Evolutionary conservation across 768 basidiomycete species (phyloP).

Genomic region (Symmetrospora coprosmae): DNA sequence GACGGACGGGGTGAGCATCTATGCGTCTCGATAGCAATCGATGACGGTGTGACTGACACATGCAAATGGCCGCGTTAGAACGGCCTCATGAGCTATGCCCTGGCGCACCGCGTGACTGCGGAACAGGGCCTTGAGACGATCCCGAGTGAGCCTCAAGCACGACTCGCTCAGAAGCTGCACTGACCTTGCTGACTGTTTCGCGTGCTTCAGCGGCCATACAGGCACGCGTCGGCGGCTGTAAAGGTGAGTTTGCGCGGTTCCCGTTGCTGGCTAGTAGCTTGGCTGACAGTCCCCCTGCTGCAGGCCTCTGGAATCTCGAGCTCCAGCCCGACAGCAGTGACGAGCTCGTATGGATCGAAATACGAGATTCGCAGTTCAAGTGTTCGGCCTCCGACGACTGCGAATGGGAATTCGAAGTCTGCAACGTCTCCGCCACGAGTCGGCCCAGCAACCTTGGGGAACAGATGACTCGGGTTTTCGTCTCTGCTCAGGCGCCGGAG

Average conservation of each 20-base stretch:
- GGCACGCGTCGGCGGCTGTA: background rate
- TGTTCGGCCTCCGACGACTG: too few relatives aligned
- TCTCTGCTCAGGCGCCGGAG: too few relatives aligned
- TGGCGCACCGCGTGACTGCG: background rate
- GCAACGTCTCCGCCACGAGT: too few relatives aligned
- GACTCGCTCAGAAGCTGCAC: background rate
- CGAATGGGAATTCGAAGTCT: too few relatives aligned
- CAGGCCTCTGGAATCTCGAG: background rate
- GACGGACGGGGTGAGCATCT: slow-evolving; percentile 1
- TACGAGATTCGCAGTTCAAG: background rate
- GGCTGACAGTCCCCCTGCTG: background rate
- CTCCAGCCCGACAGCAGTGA: background rate
- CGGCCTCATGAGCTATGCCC: background rate
- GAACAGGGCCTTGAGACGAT: background rate
- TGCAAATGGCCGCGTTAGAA: background rate
- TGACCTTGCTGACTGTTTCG: background rate
- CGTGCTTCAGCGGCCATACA: background rate
- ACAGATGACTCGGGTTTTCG: too few relatives aligned
- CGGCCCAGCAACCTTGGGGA: too few relatives aligned
- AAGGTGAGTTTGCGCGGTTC: background rate
- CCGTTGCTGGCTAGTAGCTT: background rate
- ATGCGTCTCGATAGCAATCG: background rate
- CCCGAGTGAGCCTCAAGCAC: background rate
- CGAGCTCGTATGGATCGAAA: background rate
- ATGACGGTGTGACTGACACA: background rate